Evolutionary conservation across 1,284 basidiomycete species (phyloP), one percentile per base, ranked within the genome.

Genomic region (Apiotrichum domesticum): DNA sequence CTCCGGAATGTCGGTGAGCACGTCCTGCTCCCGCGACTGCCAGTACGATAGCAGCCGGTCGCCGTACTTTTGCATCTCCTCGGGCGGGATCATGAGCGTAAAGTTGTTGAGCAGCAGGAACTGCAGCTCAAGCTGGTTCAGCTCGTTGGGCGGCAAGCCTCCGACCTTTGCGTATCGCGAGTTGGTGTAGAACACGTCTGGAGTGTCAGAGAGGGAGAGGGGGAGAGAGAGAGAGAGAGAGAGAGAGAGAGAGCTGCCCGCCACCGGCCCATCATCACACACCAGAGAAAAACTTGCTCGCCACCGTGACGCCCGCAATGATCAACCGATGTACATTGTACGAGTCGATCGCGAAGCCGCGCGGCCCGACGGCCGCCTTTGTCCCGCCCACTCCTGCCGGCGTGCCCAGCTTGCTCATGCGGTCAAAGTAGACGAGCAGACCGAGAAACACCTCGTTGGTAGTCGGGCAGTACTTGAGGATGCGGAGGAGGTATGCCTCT

Each of bases 111-210:
- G 82, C 8, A 98, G 85, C 4, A 98, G 80, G 73, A 98, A 98
- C 66, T 98, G 95, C 6, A 98, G 84, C 73, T 98, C 95, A 53
- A 98, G 85, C 71, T 95, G 91, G 73, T 98, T 98, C 47, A 98
- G 84, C 76, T 98, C 95, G 52, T 87, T 81, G 55, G 94, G 86
- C 0, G 95, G 95, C 2, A 98, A 82, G 32, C 95, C 95, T 54
- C 95, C 95, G 61, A 94, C 93, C 84, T 98, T 98, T 57, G 95
- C 95, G 73, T 98, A 98, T 40, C 95, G 83, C 35, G 94, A 97
- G 71, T 98, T 98, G n/a, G 95, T 98, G 78, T 98, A 98, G 71
- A 98, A 98, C 9, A 98, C 93, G 74, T 98, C 95, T 77, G 61
- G 4, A 21, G 21, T 21, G 21, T 21, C 21, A 21, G 21, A 21